phyloP scores from a whole-genome alignment of 345 rosid species.

The Rhizophora mangle region DNA sequence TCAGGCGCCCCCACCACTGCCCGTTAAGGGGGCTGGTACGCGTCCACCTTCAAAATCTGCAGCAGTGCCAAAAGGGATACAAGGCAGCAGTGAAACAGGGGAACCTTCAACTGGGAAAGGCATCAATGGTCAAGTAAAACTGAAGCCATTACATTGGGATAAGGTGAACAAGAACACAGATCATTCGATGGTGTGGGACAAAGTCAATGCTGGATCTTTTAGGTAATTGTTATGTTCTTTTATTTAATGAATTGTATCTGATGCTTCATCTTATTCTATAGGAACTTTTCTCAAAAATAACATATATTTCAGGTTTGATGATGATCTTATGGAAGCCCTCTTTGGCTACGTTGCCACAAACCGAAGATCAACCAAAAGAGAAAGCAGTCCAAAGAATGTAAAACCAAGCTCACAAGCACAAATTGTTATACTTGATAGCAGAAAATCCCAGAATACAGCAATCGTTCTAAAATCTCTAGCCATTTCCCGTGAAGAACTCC shows the following conservation, averaged over 20 bases:
- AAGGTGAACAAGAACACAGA: conserved; percentile 56
- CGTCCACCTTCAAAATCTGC: conserved; percentile 41
- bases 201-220: conserved; percentile 72
- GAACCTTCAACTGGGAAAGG: conserved; percentile 33
- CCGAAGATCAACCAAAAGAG: conserved; percentile 35
- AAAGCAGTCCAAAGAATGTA: conserved; percentile 15
- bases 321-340: conserved; percentile 85
- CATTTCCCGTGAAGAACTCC: conserved; percentile 53
- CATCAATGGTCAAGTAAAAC: conserved; percentile 47
- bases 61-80: conserved; percentile 24
- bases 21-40: conserved; percentile 27
- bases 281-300: neutral
- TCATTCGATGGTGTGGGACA: conserved; percentile 95
- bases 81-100: conserved; percentile 20
- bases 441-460: conserved; percentile 78
- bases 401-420: conserved; percentile 34
- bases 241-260: neutral
- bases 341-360: conserved; percentile 70
- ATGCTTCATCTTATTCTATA: neutral
- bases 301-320: conserved; percentile 56
- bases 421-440: conserved; percentile 58
- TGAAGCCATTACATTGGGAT: conserved; percentile 94
- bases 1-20: conserved; percentile 40
- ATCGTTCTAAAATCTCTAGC: conserved; percentile 69
- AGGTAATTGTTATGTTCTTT: conserved; percentile 38